Evolutionary conservation across 352 stramenopile species (phyloP), one percentile per base, ranked within the genome.

Genomic region (Globisporangium iwayamae): DNA sequence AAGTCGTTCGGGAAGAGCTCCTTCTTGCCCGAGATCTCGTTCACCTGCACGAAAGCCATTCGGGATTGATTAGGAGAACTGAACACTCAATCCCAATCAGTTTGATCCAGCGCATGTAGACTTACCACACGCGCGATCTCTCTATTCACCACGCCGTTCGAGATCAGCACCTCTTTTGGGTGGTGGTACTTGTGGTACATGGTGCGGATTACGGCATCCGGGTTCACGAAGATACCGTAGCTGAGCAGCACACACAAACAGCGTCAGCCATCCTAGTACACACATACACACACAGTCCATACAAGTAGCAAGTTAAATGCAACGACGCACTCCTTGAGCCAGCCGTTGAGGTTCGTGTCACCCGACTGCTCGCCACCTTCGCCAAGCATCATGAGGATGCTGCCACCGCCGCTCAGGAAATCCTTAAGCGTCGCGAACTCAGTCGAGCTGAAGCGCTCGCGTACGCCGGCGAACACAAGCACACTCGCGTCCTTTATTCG

Each of bases 171-270:
- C 70, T 99, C 94, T 65, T 98, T 98, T 1, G 96, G 96, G 65
- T 99, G 96, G 47, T 98, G 82, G 66, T 98, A 99, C 72, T 98
- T 98, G 79, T 98, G 91, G 71, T 98, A 98, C 28, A 97, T 90
- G 13, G 90, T 96, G 48, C 95, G 79, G 36, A 98, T 93, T 4
- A 98, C 91, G 16, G 78, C 83, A 64, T 98, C 93, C 20, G 78
- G 70, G 55, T 96, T 95, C 55, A 95, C 72, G 53, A 83, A 89
- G 54, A 96, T 95, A n/a, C 88, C 88, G 50, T 83, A 94, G 58
- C 85, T 93, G 45, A 8, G 59, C 2, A 5, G n/a, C 34, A 54
- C 64, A 20, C 13, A 47, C 10, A 32, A 57, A 48, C 45, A 55
- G 43, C 25, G 1, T 39, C 51, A 11, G 22, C 14, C 48, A 62